Conservation (phyloP, 228 moss, liverwort and hornwort genomes). For the Sphagnum magellanicum region DNA sequence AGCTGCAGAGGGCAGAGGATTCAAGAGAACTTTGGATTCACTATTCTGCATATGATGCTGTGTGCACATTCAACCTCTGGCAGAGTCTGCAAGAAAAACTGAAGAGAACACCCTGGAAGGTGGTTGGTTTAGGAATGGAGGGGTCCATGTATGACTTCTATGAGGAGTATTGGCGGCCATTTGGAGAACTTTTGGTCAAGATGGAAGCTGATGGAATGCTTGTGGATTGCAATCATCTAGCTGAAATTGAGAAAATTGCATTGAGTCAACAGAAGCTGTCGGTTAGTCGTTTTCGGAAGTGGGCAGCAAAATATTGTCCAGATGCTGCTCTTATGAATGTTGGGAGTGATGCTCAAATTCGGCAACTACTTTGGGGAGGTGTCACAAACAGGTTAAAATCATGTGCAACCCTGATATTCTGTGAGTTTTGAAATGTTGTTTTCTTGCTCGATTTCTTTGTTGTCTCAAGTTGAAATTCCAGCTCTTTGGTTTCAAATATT, state of each 20-base stretch:
- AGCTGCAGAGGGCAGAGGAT: conserved; percentile 73
- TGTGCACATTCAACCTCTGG: conserved; percentile 96
- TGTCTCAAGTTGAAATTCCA: no score
- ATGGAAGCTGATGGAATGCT: conserved; percentile 99
- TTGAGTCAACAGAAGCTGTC: conserved; percentile 71
- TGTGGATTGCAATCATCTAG: conserved; percentile 77
- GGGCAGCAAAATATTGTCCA: conserved; percentile 89
- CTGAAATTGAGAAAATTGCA: conserved; percentile 79
- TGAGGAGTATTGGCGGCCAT: conserved; percentile 73
- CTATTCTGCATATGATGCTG: conserved; percentile 88
- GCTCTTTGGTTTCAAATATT: no score
- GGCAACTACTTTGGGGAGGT: conserved; percentile 94
- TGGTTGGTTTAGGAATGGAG: conserved; percentile 35
- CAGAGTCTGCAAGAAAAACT: conserved; percentile 69
- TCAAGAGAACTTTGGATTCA: conserved; percentile 94
- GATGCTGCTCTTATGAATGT: conserved; percentile 92
- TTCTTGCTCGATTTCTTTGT: no score
- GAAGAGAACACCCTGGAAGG: conserved; percentile 45
- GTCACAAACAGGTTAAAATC: conserved; percentile 48
- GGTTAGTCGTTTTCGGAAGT: conserved; percentile 65
- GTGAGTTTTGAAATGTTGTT: no score
- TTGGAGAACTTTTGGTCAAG: conserved; percentile 85
- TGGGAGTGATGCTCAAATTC: conserved; percentile 97
- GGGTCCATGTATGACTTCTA: conserved; percentile 87
- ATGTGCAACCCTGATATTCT: no score